Evolutionary conservation across 495 filamentous ascomycete species (phyloP).

Genomic region (Cryomyces antarcticus): DNA sequence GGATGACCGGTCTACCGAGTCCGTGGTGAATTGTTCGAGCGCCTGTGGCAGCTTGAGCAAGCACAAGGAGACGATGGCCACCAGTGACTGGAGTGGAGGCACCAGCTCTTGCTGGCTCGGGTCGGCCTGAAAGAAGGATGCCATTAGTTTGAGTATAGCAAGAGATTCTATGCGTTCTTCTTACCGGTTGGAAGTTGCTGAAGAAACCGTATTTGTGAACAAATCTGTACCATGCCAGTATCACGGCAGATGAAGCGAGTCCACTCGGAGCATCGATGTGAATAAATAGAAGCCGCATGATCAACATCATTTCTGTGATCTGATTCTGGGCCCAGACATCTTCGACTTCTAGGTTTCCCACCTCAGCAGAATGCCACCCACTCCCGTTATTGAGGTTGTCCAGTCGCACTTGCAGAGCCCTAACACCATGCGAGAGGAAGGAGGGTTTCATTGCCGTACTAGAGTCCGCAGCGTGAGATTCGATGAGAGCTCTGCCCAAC

Average conservation of each 20-base stretch:
- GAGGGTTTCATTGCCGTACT: too few species aligned
- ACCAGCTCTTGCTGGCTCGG: slow-evolving; percentile 29
- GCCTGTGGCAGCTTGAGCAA: slow-evolving; percentile 44
- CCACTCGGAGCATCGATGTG: slow-evolving; percentile 35
- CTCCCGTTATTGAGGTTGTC: slow-evolving; percentile 25
- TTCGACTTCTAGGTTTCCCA: slow-evolving; percentile 31
- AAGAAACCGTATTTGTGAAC: slow-evolving; percentile 45
- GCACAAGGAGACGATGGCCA: slow-evolving; percentile 50
- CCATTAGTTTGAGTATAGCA: slow-evolving; percentile 9
- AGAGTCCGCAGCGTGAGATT: too few species aligned
- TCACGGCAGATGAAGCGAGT: slow-evolving; percentile 32
- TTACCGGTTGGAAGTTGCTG: slow-evolving; percentile 16
- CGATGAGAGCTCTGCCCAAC: too few species aligned
- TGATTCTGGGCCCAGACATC: slow-evolving; percentile 39
- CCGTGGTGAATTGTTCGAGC: slow-evolving; percentile 14
- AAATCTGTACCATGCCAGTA: slow-evolving; percentile 56
- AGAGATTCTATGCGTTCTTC: neutral
- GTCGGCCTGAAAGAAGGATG: slow-evolving; percentile 8
- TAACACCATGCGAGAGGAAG: too few species aligned
- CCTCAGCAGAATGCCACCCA: slow-evolving; percentile 29
- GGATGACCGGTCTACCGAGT: slow-evolving; percentile 18
- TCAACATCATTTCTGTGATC: slow-evolving; percentile 47
- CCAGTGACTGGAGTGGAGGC: slow-evolving; percentile 41
- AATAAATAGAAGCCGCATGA: slow-evolving; percentile 53
- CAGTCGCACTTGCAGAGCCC: slow-evolving; percentile 23